Conservation (phyloP, 2,329 filamentous ascomycete genomes). For the Diaporthe caulivora region DNA sequence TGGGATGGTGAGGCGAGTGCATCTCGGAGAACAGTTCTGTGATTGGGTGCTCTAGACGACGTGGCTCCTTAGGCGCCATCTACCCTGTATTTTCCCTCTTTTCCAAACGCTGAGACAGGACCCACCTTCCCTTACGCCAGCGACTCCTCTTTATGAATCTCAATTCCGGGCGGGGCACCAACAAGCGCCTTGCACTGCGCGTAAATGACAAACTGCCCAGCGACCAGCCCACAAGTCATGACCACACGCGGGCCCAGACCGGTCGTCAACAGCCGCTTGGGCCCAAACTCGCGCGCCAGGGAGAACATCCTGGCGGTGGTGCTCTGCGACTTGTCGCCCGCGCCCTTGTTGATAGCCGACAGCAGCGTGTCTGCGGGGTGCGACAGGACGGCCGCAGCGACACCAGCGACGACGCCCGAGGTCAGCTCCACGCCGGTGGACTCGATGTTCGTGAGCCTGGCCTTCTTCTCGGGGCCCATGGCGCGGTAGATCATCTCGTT, state of each 20-base stretch:
- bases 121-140: slow-evolving; percentile 28
- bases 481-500: slow-evolving; percentile 79
- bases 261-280: slow-evolving; percentile 58
- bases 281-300: slow-evolving; percentile 64
- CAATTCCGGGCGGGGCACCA: slow-evolving; percentile 63
- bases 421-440: slow-evolving; percentile 88
- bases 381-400: slow-evolving; percentile 88
- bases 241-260: slow-evolving; percentile 64
- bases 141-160: slow-evolving; percentile 63
- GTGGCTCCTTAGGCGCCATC: not conserved
- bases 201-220: slow-evolving; percentile 68
- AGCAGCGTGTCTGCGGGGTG: slow-evolving; percentile 83
- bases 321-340: slow-evolving; percentile 61
- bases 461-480: slow-evolving; percentile 77
- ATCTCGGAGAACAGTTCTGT: no score
- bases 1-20: no score
- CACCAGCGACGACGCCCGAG: slow-evolving; percentile 88
- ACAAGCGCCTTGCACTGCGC: slow-evolving; percentile 66
- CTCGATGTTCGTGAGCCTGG: slow-evolving; percentile 74
- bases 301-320: slow-evolving; percentile 65
- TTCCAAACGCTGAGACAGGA: slow-evolving; percentile 19
- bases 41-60: no score
- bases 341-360: slow-evolving; percentile 68
- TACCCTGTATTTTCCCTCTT: not conserved
- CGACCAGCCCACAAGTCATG: slow-evolving; percentile 66